phyloP scores from a whole-genome alignment of 306 rosid species.

The Cicer yamashitae region DNA sequence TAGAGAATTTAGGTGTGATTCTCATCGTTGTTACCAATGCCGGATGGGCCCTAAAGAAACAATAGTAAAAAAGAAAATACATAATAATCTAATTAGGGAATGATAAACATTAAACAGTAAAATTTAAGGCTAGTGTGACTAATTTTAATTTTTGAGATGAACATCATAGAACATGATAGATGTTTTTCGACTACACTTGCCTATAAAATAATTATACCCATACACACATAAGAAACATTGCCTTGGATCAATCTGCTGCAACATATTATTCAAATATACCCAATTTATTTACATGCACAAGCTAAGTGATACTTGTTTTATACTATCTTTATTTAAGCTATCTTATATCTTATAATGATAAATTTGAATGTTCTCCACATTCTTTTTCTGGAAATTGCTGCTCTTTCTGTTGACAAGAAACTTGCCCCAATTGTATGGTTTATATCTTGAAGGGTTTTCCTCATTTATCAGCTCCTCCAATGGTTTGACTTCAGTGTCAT shows the following conservation, averaged over 20 bases:
- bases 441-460: constrained; percentile 55
- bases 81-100: too few species aligned
- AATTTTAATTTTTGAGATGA: constrained; percentile 26
- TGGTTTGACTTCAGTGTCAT: constrained; percentile 54
- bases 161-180: too few species aligned
- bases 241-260: not conserved
- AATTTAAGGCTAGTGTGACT: too few species aligned
- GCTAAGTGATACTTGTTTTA: not conserved
- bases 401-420: constrained; percentile 42
- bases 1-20: too few species aligned
- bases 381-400: constrained; percentile 55
- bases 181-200: not conserved
- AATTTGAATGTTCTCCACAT: constrained; percentile 60
- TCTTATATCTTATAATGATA: constrained; percentile 44
- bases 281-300: not conserved
- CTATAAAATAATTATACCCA: not conserved
- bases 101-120: too few species aligned
- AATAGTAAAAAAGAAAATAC: too few species aligned
- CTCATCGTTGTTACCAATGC: too few species aligned
- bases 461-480: constrained; percentile 58
- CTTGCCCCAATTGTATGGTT: constrained; percentile 68
- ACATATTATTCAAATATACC: not conserved
- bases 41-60: too few species aligned
- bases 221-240: not conserved
- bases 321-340: constrained; percentile 31